phyloP scores from a whole-genome alignment of 331 rosid genomes.

The Prunus yedoensis region DNA sequence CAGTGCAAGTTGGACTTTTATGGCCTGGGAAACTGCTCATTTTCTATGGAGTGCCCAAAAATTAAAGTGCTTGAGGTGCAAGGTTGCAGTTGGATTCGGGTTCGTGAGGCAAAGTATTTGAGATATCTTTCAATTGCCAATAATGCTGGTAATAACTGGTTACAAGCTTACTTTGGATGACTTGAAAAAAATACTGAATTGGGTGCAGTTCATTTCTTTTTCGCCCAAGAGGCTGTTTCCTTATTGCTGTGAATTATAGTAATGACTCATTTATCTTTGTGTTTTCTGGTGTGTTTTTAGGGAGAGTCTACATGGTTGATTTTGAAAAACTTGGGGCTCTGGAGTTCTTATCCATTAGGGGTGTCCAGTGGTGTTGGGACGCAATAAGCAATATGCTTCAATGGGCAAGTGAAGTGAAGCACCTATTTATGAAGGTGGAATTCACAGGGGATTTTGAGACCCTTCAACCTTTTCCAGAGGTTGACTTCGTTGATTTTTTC shows the following conservation, averaged over 20 bases:
- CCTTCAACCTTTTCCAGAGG: slow-evolving; percentile 87
- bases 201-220: background rate
- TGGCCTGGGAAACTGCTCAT: slow-evolving; percentile 72
- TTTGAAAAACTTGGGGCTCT: slow-evolving; percentile 70
- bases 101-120: slow-evolving; percentile 58
- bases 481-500: slow-evolving; percentile 88
- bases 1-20: slow-evolving; percentile 83
- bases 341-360: slow-evolving; percentile 78
- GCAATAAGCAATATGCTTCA: slow-evolving; percentile 82
- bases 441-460: slow-evolving; percentile 80
- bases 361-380: slow-evolving; percentile 89
- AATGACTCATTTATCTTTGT: background rate
- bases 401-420: slow-evolving; percentile 82
- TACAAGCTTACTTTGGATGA: slow-evolving; percentile 1
- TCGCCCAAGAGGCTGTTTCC: background rate
- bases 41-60: slow-evolving; percentile 57
- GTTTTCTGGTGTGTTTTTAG: slow-evolving; percentile 40
- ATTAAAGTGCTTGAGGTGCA: slow-evolving; percentile 86
- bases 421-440: slow-evolving; percentile 92
- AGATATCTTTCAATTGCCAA: slow-evolving; percentile 71
- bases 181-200: background rate
- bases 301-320: slow-evolving; percentile 87
- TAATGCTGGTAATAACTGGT: slow-evolving; percentile 57
- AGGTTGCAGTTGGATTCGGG: slow-evolving; percentile 95
- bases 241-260: background rate